phyloP scores from a whole-genome alignment of 2,329 filamentous ascomycete genomes.

The Alternaria brassicae region DNA sequence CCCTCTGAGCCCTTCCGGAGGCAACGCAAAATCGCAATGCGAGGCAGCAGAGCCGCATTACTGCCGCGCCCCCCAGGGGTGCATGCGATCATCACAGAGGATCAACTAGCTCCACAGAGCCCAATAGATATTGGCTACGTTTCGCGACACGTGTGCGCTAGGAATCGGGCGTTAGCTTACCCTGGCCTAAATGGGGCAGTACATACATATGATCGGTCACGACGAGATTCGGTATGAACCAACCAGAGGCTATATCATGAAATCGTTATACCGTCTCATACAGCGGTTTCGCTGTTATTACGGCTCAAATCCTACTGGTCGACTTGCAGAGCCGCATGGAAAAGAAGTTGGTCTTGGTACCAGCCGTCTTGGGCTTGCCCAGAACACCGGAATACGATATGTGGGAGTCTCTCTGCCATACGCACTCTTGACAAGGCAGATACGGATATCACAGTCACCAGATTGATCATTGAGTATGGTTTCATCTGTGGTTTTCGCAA shows the following conservation, averaged over 20 bases:
- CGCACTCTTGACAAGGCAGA: not conserved
- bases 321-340: not conserved
- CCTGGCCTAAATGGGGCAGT: not conserved
- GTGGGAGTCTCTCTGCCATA: not conserved
- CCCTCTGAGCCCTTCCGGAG: not conserved
- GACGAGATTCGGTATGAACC: too few species aligned
- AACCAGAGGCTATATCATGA: too few species aligned
- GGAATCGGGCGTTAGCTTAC: not conserved
- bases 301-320: not conserved
- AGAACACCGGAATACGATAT: not conserved
- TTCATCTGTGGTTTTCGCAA: not conserved
- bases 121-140: too few species aligned
- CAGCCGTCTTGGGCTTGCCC: not conserved
- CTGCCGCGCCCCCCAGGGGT: not conserved
- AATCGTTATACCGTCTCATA: too few species aligned
- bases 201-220: too few species aligned
- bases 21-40: not conserved
- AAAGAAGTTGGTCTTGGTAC: not conserved
- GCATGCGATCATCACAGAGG: not conserved
- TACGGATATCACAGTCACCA: not conserved
- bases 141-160: not conserved
- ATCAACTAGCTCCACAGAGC: not conserved
- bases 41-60: not conserved
- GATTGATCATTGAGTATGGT: too few species aligned
- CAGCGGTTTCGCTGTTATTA: too few species aligned